Base-by-base conservation (phyloP, 2,329 filamentous ascomycete species). In the Nemania diffusa region DNA sequence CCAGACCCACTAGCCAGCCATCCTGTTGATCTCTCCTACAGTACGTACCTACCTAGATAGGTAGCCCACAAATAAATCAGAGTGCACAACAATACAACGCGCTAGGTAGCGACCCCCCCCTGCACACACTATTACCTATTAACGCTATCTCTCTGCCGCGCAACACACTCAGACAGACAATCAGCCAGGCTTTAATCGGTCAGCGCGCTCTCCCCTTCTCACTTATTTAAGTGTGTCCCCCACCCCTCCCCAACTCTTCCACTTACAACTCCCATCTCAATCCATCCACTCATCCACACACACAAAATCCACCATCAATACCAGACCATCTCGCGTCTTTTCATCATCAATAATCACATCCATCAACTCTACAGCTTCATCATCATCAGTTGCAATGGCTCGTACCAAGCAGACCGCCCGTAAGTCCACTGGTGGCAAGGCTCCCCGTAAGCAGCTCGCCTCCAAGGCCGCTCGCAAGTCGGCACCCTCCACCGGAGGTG, bases 381-480 rank as follows among this genome's bases (percentile, higher is more conserved):
- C 69, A 69, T 68, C 75, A 79, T 76, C 78, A 77, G 68, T 78
- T 76, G 81, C 78, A 84, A 89, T 89, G 87, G 87, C 87, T 76
- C 87, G 87, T 78, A 89, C 87, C 72, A 89, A 89, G 86, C 87
- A 89, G 80, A 89, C 86, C 77, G 88, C 88, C 78, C 87, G 89
- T 80, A 90, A 97, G 88, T 91, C 90, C 82, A 92, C 90, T 78
- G 90, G 90, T 89, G 90, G 90, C 87, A 91, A 92, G 87, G 90
- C 90, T 76, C 89, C 89, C 71, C 88, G 90, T 84, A 99, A 99
- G 93, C 94, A 97, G 90, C 94, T 98, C 80, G 95, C 95, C 78
- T 97, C 94, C 88, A 97, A 97, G 92, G 96, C 95, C 75, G 95
- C 96, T 79, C 94, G 96, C 87, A 99, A 99, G 91, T 94, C 91